Base-by-base conservation (phyloP, 108 stramenopile genomes). In the Fragilaria crotonensis region DNA sequence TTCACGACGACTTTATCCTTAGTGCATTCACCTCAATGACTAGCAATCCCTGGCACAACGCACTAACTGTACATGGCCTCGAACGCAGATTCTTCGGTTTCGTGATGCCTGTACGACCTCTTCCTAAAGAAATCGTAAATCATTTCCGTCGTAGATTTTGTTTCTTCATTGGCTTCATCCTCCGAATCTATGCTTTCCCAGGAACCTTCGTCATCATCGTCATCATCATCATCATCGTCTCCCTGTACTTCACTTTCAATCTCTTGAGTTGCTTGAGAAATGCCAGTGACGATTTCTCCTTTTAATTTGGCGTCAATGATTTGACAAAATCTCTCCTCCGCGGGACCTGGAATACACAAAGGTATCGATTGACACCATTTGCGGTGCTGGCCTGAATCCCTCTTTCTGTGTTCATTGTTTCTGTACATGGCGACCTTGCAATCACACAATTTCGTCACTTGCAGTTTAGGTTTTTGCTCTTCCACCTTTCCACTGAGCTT, bases 111-210 rank as follows among this genome's bases (percentile, higher is more conserved):
- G 49, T 50, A 50, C 20, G 49, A 19, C 5, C 20, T 50, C 20
- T 7, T 25, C 23, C 23, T 9, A 25, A 50, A 50, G 22, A 7
- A 50, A 23, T 50, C 22, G 22, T 19, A 7, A 25, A 50, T 25
- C 22, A 50, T 19, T 7, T 50, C 17, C 20, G 49, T 50, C 17
- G 20, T 21, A 25, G 17, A 9, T 7, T 50, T 50, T 19, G 20
- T 7, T 19, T 50, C 49, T 7, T 50, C 20, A 9, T 19, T 21
- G 5, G 9, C 66, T 23, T 64, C 63, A 23, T 76, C 75, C n/a
- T 76, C 57, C 30, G 67, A 72, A 36, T 73, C 68, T 5, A 80
- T 59, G 44, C 78, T 80, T 59, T 80, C 78, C 78, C 78, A 80
- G 33, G 70, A 71, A 9, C 59, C 74, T 48, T 72, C 73, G 36